phyloP scores from a whole-genome alignment of 208 protist genomes.

The Wallacemonas collosoma region DNA sequence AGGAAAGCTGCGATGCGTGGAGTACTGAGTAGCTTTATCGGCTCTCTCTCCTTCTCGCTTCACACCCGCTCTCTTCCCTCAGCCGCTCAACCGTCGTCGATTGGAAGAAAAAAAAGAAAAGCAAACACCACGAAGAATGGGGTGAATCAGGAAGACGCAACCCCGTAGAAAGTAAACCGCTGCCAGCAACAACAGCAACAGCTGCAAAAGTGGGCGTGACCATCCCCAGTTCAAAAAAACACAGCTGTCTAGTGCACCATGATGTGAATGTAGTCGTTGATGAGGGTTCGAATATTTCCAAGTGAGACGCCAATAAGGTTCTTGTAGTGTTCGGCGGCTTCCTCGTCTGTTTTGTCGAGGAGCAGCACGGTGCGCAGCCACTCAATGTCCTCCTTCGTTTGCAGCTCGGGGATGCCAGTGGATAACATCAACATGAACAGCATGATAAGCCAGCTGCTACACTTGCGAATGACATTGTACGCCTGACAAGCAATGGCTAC shows the following conservation, averaged over 20 bases:
- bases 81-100: too few relatives aligned
- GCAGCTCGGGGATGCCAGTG: constrained; percentile 90
- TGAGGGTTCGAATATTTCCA: constrained; percentile 57
- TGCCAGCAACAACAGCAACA: too few relatives aligned
- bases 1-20: too few relatives aligned
- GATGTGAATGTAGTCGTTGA: constrained; percentile 93
- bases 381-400: constrained; percentile 75
- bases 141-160: too few relatives aligned
- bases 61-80: too few relatives aligned
- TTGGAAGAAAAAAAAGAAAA: too few relatives aligned
- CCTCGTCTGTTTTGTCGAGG: constrained; percentile 56
- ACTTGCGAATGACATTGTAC: constrained; percentile 82
- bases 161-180: too few relatives aligned
- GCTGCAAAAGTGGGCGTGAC: too few relatives aligned
- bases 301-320: constrained; percentile 68
- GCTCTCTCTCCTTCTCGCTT: too few relatives aligned
- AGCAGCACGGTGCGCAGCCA: constrained; percentile 75
- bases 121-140: too few relatives aligned
- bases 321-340: constrained; percentile 79
- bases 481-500: constrained; percentile 66
- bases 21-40: too few relatives aligned
- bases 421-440: constrained; percentile 91
- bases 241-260: constrained; percentile 57
- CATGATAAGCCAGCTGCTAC: constrained; percentile 77
- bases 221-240: too few relatives aligned